Conservation (phyloP, 257 asterid genomes). For the Buddleja alternifolia region DNA sequence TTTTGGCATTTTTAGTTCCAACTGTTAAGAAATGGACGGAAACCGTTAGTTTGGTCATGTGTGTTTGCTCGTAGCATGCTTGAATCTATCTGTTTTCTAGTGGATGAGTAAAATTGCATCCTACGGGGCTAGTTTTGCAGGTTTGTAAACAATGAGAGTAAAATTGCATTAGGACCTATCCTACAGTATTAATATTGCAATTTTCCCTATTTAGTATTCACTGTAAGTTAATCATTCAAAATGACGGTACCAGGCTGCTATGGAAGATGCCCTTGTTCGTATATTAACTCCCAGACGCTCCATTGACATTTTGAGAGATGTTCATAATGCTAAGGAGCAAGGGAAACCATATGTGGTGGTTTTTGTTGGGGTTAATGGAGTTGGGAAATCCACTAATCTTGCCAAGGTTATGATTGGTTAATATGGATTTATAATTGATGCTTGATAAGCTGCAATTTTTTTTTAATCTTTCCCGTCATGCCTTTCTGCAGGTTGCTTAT, state of each 20-base stretch:
- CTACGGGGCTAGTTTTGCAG: no score
- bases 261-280: conserved; percentile 99
- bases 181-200: no score
- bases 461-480: conserved; percentile 2
- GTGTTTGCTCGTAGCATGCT: no score
- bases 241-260: conserved; percentile 68
- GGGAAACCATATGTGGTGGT: conserved; percentile 96
- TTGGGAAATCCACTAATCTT: conserved; percentile 96
- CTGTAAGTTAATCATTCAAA: conserved; percentile 23
- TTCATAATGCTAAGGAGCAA: conserved; percentile 90
- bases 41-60: no score
- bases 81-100: no score
- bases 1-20: no score
- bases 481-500: conserved; percentile 76
- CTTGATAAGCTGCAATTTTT: conserved; percentile 1
- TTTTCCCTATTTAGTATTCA: no score
- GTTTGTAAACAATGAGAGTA: no score
- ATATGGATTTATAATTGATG: not conserved
- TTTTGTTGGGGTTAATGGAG: conserved; percentile 98
- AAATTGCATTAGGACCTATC: no score
- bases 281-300: conserved; percentile 95
- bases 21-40: no score
- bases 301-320: conserved; percentile 95
- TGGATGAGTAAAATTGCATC: no score
- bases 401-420: conserved; percentile 72